Evolutionary conservation across 2,329 filamentous ascomycete genomes (phyloP).

Genomic region (Diplodia intermedia): DNA sequence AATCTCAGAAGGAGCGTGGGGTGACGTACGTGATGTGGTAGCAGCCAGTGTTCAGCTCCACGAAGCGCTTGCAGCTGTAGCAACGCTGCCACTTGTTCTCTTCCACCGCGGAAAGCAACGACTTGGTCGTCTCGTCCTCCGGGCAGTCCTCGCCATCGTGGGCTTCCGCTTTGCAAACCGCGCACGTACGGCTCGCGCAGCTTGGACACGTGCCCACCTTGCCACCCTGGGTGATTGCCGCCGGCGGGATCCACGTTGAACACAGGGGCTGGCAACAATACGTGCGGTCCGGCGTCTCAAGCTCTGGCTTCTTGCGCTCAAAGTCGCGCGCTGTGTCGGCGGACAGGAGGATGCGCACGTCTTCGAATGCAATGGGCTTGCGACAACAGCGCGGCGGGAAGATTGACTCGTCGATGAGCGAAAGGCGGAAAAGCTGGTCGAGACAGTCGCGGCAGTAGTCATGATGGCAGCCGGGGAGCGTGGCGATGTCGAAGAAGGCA

Average conservation of each 20-base stretch:
- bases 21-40: not conserved
- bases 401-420: not conserved
- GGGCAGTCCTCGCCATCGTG: not conserved
- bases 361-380: not conserved
- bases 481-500: not conserved
- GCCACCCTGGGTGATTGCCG: not conserved
- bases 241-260: not conserved
- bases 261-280: not conserved
- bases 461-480: rapidly evolving
- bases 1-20: not conserved
- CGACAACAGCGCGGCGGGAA: not conserved
- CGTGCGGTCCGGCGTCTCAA: not conserved
- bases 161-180: not conserved
- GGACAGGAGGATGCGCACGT: not conserved
- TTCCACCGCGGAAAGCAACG: not conserved
- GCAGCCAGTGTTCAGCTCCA: not conserved
- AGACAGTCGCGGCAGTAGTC: not conserved
- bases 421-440: not conserved
- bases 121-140: not conserved
- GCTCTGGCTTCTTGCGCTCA: not conserved
- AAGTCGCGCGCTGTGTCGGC: not conserved
- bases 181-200: not conserved
- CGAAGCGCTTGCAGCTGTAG: not conserved
- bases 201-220: not conserved
- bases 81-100: not conserved